Evolutionary conservation across 2,329 filamentous ascomycete genomes (phyloP).

Genomic region (Clonostachys byssicola): DNA sequence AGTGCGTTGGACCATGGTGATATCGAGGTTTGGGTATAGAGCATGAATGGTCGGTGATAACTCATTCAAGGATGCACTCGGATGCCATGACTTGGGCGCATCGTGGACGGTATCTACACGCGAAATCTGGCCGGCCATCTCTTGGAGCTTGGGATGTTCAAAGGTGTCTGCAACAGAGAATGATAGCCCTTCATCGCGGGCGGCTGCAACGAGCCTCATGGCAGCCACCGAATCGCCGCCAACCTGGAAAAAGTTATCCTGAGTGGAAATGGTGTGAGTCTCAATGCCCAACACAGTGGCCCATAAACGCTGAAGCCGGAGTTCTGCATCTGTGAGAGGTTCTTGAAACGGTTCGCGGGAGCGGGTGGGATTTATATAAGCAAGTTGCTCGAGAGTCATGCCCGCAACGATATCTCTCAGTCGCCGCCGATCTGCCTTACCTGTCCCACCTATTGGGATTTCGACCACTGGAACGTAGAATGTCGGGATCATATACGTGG

Average conservation of each 20-base stretch:
- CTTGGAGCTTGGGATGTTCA: conserved; percentile 5
- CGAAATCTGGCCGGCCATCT: conserved; percentile 1
- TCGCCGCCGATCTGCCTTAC: neutral
- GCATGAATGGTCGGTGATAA: neutral
- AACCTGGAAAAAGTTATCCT: conserved; percentile 40
- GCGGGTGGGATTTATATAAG: neutral
- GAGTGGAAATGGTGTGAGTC: conserved; percentile 18
- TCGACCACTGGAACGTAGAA: neutral
- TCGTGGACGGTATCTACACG: neutral
- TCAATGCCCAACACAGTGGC: conserved; percentile 4
- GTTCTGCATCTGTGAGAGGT: neutral
- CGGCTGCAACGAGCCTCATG: conserved; percentile 30
- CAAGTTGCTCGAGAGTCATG: neutral
- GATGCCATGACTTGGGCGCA: no score
- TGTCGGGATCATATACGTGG: conserved; percentile 1
- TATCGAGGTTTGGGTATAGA: neutral
- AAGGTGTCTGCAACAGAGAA: conserved; percentile 38
- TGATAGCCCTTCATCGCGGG: conserved; percentile 24
- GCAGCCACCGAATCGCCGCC: conserved; percentile 41
- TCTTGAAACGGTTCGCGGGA: neutral
- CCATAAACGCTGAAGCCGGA: conserved; percentile 1
- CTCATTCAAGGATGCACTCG: neutral
- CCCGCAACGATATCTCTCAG: neutral
- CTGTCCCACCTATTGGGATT: neutral
- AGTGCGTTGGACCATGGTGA: neutral